A percentile compares a stretch with the other conserved stretches of the same genome.
Conservation (phyloP, 257 asterid species). For the Rhazya stricta region DNA sequence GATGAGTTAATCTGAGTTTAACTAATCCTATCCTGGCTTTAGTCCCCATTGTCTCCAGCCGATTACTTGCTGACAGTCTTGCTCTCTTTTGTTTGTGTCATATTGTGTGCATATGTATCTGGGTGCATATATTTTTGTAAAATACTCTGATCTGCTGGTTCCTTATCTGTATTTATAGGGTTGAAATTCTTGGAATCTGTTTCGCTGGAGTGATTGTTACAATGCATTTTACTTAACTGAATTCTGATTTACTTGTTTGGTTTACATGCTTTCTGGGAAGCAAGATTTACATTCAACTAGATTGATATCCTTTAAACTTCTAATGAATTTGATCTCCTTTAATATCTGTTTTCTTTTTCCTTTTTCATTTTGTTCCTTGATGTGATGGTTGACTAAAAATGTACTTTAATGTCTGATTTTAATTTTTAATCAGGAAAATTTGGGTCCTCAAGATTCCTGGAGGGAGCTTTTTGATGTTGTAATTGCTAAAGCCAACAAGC, state of each 20-base stretch:
- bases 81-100: neutral
- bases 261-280: neutral
- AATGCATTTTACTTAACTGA: neutral
- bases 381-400: slow-evolving; percentile 2
- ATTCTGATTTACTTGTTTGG: neutral
- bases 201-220: neutral
- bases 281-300: neutral
- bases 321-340: neutral
- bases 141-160: neutral
- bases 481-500: slow-evolving; percentile 94
- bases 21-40: neutral
- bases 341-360: neutral
- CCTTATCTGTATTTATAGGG: neutral
- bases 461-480: slow-evolving; percentile 95
- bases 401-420: slow-evolving; percentile 17
- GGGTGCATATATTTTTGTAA: neutral
- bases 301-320: neutral
- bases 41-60: neutral
- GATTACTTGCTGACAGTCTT: neutral
- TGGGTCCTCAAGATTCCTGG: slow-evolving; percentile 82
- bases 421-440: slow-evolving; percentile 52
- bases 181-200: neutral
- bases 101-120: neutral
- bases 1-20: neutral
- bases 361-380: neutral